Evolutionary conservation across 2,329 filamentous ascomycete species (phyloP), one percentile per base, ranked within the genome.

Genomic region (Aspergillus awamori): DNA sequence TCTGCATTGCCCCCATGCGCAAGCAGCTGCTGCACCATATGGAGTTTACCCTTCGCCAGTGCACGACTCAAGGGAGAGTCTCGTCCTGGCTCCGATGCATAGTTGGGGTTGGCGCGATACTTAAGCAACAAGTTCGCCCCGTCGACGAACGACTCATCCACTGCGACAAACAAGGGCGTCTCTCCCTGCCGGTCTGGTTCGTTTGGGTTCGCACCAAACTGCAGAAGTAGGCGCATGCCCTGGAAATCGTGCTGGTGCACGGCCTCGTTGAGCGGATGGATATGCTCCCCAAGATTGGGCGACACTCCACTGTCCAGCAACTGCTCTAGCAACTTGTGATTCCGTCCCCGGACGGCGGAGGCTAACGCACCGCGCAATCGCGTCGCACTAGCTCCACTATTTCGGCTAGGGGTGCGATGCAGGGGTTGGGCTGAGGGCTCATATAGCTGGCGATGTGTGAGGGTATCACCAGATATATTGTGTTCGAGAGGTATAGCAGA

Each of bases 71-170:
- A 76, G 0, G 88, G 83, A 1, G 84, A 83, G 63, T 88, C 86
- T 3, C 79, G 73, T 8, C 84, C 81, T 0, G 80, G 72, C 0
- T 84, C 82, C 1, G 80, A 77, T 1, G 78, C 73, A 49, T 84
- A 76, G 68, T 86, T 86, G 8, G 82, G 82, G 69, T 86, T 85
- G 15, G 85, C 85, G 10, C 87, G 86, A 63, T 90, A 89, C 74
- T 89, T 88, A 65, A 88, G 80, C 4, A 90, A 80, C 54, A 84
- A 76, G 30, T 83, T 83, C 0, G 86, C 85, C 3, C 82, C 86
- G 22, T 85, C 83, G 43, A 84, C 70, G 69, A 85, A 86, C 0
- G 79, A 81, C 62, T 80, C 81, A 65, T 84, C 84, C 2, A 82
- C 83, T 0, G 80, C 81, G 15, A 74, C 81, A 55, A 78, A 78